Percentiles rank a stretch among this genome's conserved stretches.
Evolutionary conservation across 441 rosid genomes (phyloP).

Genomic region (Geranium incanum): DNA sequence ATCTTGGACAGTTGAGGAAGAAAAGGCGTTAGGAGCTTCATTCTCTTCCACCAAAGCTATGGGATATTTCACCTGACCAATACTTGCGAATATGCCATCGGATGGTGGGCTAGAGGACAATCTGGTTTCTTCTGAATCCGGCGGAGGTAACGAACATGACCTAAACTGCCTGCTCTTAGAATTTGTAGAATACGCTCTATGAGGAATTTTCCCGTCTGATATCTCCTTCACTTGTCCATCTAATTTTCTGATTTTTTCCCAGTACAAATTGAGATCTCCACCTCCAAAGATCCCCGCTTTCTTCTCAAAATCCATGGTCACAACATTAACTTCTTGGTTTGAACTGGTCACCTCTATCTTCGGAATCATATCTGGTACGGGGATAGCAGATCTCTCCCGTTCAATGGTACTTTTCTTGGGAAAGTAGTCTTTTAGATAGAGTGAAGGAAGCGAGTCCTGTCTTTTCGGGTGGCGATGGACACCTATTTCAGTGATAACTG

Average conservation of each 20-base stretch:
- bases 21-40: constrained; percentile 17
- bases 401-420: constrained; percentile 16
- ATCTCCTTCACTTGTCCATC: constrained; percentile 42
- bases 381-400: constrained; percentile 19
- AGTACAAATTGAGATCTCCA: constrained; percentile 29
- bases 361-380: constrained; percentile 17
- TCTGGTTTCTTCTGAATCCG: background rate
- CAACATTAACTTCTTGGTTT: background rate
- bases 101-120: constrained; percentile 26
- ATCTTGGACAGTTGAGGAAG: constrained; percentile 42
- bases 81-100: constrained; percentile 18
- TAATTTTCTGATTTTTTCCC: constrained; percentile 43
- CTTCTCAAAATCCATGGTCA: constrained; percentile 25
- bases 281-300: constrained; percentile 14
- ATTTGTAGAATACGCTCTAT: constrained; percentile 24
- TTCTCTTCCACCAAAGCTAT: constrained; percentile 24
- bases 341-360: constrained; percentile 21
- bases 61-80: constrained; percentile 32
- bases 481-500: constrained; percentile 22
- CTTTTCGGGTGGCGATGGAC: constrained; percentile 23
- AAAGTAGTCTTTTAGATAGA: constrained; percentile 19
- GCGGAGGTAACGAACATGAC: constrained; percentile 37
- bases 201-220: constrained; percentile 34
- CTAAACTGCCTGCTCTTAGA: constrained; percentile 27
- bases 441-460: constrained; percentile 30